Conservation (phyloP, 75 land plant species). For the Gnetum montanum region DNA sequence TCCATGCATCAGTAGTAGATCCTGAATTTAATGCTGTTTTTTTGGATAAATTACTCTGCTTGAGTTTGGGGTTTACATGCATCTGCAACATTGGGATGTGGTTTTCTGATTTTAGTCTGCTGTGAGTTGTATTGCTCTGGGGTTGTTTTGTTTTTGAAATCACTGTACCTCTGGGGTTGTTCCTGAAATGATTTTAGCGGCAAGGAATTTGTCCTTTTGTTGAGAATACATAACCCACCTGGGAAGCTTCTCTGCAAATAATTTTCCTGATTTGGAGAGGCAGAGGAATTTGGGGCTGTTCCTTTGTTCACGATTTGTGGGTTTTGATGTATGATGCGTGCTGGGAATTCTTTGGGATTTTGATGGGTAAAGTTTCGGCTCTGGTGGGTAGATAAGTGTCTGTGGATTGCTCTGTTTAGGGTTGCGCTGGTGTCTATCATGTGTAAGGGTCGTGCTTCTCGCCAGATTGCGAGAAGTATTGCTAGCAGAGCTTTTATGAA, state of each 20-base stretch:
- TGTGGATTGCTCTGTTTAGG: not conserved
- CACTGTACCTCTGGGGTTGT: not conserved
- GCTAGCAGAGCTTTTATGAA: constrained; percentile 4
- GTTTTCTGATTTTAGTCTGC: not conserved
- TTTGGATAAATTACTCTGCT: not conserved
- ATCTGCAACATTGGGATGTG: no score
- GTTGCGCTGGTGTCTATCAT: not conserved
- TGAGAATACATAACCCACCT: not conserved
- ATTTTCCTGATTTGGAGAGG: not conserved
- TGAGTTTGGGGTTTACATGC: not conserved
- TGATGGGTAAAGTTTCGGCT: not conserved
- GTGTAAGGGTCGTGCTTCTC: not conserved
- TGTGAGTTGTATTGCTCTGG: not conserved
- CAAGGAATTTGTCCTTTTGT: not conserved
- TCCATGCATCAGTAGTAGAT: no score
- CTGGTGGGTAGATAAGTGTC: not conserved
- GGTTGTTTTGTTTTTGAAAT: not conserved
- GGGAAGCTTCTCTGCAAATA: not conserved
- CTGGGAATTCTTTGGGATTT: not conserved
- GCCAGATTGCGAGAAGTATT: not conserved
- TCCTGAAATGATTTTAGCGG: not conserved
- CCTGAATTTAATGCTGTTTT: not conserved
- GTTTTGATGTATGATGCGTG: not conserved
- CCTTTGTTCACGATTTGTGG: not conserved
- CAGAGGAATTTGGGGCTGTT: not conserved